Evolutionary conservation across 306 rosid species (phyloP), one percentile per base, ranked within the genome.

Genomic region (Vigna reflexopilosa): DNA sequence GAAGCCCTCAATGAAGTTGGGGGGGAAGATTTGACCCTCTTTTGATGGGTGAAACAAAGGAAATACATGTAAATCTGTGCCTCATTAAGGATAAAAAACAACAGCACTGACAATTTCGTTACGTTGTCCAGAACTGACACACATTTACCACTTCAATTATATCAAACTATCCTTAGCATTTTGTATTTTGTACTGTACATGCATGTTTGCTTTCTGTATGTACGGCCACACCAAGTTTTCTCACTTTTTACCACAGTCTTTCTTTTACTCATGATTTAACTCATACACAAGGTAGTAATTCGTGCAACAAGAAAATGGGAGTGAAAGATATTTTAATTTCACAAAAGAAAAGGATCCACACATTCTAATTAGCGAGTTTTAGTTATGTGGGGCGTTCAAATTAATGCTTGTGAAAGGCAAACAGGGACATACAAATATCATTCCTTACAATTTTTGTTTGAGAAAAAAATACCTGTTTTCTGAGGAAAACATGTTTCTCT

Each of bases 101-200:
- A n/a, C 3, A 22, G 2, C 28, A 26, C 48, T 48, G 59, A 15
- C 38, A 73, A 75, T 57, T 66, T 67, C 3, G 20, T 47, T 81
- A 6, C 76, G 16, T 56, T 47, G 54, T 3, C 40, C 20, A 9
- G 42, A 1, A 48, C 58, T 6, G 26, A 57, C 71, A 67, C 13
- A 26, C 38, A 26, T 74, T 66, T 81, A 57, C 80, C 71, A 34
- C 55, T 30, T 47, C 7, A 56, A 66, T 73, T 66, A 54, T 58
- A 72, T 64, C 44, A 42, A 32, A 50, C 67, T 50, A 28, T 38
- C 11, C 26, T 20, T 48, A 0, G 0, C 70, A 20, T 45, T 56
- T 22, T 15, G 16, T 19, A 34, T 15, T 32, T 32, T 32, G 13
- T 32, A 34, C 10, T 40, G 2, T 13, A n/a, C 49, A 44, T 44